Base-by-base conservation (phyloP, 208 protist species). In the Trypanosoma scelopori region DNA sequence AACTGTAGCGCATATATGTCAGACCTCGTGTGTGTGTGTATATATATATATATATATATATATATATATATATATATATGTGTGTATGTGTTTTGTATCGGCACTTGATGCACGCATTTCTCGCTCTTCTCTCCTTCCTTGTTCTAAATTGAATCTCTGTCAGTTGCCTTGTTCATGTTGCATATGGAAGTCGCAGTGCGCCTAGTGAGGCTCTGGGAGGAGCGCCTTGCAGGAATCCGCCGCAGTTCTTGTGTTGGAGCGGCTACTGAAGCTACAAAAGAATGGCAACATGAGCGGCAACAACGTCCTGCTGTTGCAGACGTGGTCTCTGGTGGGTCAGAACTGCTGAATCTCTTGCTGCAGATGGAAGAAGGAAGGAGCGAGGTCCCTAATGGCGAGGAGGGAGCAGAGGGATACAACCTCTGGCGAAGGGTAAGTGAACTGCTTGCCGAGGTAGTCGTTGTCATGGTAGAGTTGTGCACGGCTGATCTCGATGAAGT, bases 371-470 rank as follows among this genome's bases (percentile, higher is more conserved):
- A 39, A 15, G 27, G 42, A n/a, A 51, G 39, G 51, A 20, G 1
- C 5, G 41, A 30, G 12, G 15, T 0, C 1, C 32, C 27, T 42
- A 22, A 13, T 46, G 20, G 25, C 23, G 51, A 42, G 18, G 35
- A 35, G 16, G 51, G 5, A 51, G 49, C 50, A 23, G 22, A 30
- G n/a, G 48, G 6, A 39, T 27, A 7, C 32, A 37, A 37, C 27
- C 41, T 51, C 41, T 27, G 18, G 18, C 25, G 22, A 27, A 7
- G 51, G 18, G 5, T 53, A 20, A 18, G 3, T 5, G 50, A 59
- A 51, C n/a, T 68, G 23, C 49, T 68, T 32, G 51, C 39, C 3
- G 46, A 58, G 41, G 51, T 25, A 16, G 41, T 68, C 11, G n/a
- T 68, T 59, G 15, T 11, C 15, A 41, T 59, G 25, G 32, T 68